These are phyloP conservation scores for Oryza punctata DNA, from an alignment of 176 grass and related monocot genomes.

Conservation along the genomic window DNA sequence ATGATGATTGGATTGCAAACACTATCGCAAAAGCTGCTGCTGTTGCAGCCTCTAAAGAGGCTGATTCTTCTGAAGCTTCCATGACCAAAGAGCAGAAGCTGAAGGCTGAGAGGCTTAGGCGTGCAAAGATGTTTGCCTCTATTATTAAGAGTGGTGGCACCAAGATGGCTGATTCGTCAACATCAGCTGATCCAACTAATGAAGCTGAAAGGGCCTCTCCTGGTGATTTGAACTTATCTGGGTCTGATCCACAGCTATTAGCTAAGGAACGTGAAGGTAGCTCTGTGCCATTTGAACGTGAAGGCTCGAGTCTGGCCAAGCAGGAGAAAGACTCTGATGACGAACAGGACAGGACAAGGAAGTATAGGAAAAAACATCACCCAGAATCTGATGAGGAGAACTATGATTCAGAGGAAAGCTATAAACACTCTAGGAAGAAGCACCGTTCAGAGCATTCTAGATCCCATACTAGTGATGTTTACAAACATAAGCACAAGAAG, in stretches of 20 bases:
- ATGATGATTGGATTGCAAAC: constrained; percentile 93
- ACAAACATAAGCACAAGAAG: constrained; percentile 47
- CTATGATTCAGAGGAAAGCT: constrained; percentile 44
- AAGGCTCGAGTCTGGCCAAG: constrained; percentile 32
- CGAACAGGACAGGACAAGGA: constrained; percentile 33
- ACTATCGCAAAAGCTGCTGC: constrained; percentile 91
- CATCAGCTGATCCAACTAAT: constrained; percentile 22
- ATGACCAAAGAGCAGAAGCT: constrained; percentile 89
- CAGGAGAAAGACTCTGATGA: constrained; percentile 45
- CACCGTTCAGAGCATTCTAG: constrained; percentile 59
- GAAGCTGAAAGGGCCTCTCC: constrained; percentile 31
- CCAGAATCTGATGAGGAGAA: constrained; percentile 30
- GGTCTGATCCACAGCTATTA: constrained; percentile 28
- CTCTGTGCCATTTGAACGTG: constrained; percentile 44
- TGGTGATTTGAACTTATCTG: constrained; percentile 34
- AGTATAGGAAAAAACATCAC: constrained; percentile 51
- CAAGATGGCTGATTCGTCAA: constrained; percentile 41
- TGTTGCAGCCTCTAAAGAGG: constrained; percentile 66
- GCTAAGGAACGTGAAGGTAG: constrained; percentile 62
- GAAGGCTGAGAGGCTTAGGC: constrained; percentile 90
- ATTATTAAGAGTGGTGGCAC: constrained; percentile 72
- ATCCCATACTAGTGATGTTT: constrained; percentile 35
- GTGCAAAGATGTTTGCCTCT: constrained; percentile 87
- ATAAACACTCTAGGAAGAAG: constrained; percentile 52
- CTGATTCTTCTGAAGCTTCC: constrained; percentile 76